Conservation (phyloP, 2,329 filamentous ascomycete species). For the Claviceps arundinis region DNA sequence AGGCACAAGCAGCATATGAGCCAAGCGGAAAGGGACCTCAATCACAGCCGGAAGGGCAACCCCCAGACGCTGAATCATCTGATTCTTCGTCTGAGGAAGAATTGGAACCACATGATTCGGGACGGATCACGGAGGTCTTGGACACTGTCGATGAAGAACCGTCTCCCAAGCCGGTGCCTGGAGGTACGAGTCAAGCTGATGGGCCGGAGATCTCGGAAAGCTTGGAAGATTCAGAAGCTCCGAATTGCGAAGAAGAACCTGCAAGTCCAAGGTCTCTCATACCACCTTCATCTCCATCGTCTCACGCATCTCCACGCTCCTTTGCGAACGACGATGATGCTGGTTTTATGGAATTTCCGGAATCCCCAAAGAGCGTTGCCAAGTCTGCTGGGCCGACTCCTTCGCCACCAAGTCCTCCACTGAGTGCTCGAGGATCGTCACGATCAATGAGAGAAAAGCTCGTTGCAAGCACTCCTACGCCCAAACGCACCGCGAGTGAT, state of each 20-base stretch:
- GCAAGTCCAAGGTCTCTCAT: not conserved
- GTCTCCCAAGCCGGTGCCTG: not conserved
- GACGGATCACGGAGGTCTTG: slow-evolving; percentile 3
- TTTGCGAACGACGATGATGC: slow-evolving; percentile 1
- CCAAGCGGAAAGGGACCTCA: not conserved
- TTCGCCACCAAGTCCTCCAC: slow-evolving; percentile 3
- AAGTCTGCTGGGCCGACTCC: not conserved
- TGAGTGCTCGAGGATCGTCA: not conserved
- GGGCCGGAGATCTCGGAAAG: not conserved
- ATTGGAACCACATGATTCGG: not conserved
- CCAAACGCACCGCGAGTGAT: not conserved
- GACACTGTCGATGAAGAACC: not conserved
- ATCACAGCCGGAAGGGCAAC: not conserved
- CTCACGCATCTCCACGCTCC: not conserved
- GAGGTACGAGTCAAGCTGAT: not conserved
- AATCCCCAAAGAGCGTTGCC: slow-evolving; percentile 1
- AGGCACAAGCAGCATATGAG: not conserved
- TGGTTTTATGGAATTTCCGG: slow-evolving; percentile 1
- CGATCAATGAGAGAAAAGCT: not conserved
- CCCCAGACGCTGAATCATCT: not conserved
- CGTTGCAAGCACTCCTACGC: not conserved
- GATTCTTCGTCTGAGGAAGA: not conserved
- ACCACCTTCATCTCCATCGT: not conserved
- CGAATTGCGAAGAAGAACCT: not conserved
- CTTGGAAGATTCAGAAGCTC: not conserved